phyloP scores from a whole-genome alignment of 139 green algal genomes.

The Volvox africanus region DNA sequence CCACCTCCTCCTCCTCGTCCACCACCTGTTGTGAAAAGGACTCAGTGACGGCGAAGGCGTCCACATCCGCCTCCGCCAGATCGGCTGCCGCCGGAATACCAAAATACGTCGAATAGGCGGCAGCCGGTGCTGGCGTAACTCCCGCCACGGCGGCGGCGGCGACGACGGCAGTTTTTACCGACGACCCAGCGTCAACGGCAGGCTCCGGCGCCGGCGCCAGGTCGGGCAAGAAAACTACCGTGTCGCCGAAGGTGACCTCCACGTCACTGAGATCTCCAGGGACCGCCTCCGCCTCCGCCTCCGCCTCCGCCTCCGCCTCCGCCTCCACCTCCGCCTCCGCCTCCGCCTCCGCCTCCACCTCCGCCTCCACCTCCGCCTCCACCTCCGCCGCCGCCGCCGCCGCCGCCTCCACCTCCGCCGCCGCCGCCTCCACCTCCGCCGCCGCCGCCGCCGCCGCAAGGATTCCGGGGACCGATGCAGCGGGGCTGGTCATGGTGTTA shows the following conservation, averaged over 20 bases:
- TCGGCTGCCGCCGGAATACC: background rate
- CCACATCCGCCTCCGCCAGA: background rate
- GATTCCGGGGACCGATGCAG: too few relatives aligned
- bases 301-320: too few relatives aligned
- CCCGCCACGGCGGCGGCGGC: too few relatives aligned
- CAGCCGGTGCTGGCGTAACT: background rate
- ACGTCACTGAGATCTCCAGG: background rate
- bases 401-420: too few relatives aligned
- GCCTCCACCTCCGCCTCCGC: too few relatives aligned
- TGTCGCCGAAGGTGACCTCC: background rate
- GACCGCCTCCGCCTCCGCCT: background rate
- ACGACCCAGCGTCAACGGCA: too few relatives aligned
- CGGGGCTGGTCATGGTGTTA: too few relatives aligned
- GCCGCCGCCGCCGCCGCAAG: too few relatives aligned
- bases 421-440: too few relatives aligned
- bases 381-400: background rate
- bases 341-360: background rate
- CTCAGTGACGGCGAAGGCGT: background rate
- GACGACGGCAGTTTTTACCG: background rate
- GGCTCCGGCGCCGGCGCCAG: background rate
- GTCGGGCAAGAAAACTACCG: background rate
- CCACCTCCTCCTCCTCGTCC: conserved; percentile 5
- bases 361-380: background rate
- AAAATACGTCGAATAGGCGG: background rate
- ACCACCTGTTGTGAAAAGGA: background rate